Percentiles rank a stretch among this genome's conserved stretches.
Evolutionary conservation across 2,329 filamentous ascomycete genomes (phyloP).

Genomic region (Penicillium polonicum): DNA sequence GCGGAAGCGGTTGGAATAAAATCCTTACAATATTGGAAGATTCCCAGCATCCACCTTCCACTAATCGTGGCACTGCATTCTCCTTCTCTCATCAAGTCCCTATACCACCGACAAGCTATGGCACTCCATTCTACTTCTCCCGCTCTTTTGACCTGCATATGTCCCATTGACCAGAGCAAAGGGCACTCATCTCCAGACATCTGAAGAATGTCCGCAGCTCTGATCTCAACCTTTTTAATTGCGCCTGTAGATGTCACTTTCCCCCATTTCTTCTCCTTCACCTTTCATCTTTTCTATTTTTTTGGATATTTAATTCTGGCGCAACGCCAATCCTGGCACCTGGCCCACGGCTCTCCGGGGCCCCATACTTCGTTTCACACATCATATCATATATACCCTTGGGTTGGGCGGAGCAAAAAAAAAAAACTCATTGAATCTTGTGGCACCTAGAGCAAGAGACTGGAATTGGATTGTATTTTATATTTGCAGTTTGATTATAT

Average conservation of each 20-base stretch:
- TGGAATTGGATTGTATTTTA: slow-evolving; percentile 26
- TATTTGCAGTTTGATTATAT: slow-evolving; percentile 12
- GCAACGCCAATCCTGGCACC: background rate
- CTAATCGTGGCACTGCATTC: background rate
- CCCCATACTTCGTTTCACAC: slow-evolving; percentile 13
- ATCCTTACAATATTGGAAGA: background rate
- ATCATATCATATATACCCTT: slow-evolving; percentile 29
- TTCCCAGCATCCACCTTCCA: background rate
- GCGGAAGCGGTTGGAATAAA: slow-evolving; percentile 57
- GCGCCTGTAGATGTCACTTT: slow-evolving; percentile 21
- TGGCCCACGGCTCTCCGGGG: background rate
- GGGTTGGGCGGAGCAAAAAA: slow-evolving; percentile 25
- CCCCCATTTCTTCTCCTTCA: slow-evolving; percentile 6
- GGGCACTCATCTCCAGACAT: slow-evolving; percentile 7
- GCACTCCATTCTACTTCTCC: background rate
- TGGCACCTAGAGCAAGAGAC: slow-evolving; percentile 25
- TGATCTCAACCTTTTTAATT: slow-evolving; percentile 5
- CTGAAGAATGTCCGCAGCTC: slow-evolving; percentile 5
- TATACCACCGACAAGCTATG: slow-evolving; percentile 4
- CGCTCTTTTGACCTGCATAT: slow-evolving; percentile 14
- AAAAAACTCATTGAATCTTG: slow-evolving; percentile 15
- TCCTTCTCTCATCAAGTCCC: background rate
- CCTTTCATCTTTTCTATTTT: background rate
- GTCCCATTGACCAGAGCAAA: slow-evolving; percentile 13
- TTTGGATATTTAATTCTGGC: slow-evolving; percentile 14